Percentiles rank a stretch among this genome's conserved stretches.
Conservation (phyloP, 2,329 filamentous ascomycete genomes). For the Coniochaeta hoffmannii region DNA sequence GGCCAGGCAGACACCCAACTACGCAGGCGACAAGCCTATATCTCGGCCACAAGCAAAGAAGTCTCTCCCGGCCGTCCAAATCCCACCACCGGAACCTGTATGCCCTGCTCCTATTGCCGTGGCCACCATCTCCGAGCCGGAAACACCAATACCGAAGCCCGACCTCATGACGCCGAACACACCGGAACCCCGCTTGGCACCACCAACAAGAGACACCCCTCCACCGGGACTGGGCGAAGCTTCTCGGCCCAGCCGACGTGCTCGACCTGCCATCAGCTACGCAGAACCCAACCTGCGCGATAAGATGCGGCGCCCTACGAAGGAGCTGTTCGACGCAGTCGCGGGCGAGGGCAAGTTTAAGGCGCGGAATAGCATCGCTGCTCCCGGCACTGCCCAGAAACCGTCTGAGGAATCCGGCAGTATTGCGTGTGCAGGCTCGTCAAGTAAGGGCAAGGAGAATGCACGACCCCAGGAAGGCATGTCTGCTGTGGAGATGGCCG, state of each 20-base stretch:
- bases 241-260: slow-evolving; percentile 58
- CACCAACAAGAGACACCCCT: slow-evolving; percentile 43
- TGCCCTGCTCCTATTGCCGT: slow-evolving; percentile 4
- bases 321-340: slow-evolving; percentile 69
- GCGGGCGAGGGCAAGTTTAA: slow-evolving; percentile 50
- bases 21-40: not conserved
- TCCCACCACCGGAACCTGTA: slow-evolving; percentile 12
- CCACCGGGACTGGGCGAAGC: slow-evolving; percentile 51
- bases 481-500: not conserved
- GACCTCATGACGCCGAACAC: slow-evolving; percentile 37
- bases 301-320: slow-evolving; percentile 77
- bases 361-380: slow-evolving; percentile 3
- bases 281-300: slow-evolving; percentile 73
- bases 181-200: slow-evolving; percentile 33
- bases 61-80: slow-evolving; percentile 12
- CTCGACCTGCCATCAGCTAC: slow-evolving; percentile 65
- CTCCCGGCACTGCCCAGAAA: not conserved
- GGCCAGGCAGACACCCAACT: slow-evolving; percentile 12
- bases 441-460: not conserved
- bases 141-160: slow-evolving; percentile 29
- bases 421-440: not conserved
- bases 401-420: not conserved
- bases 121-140: slow-evolving; percentile 17
- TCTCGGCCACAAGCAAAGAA: slow-evolving; percentile 17
- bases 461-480: not conserved